These are phyloP conservation scores for Lyophyllum atratum DNA, from an alignment of 768 basidiomycete species.

Conservation along the genomic window DNA sequence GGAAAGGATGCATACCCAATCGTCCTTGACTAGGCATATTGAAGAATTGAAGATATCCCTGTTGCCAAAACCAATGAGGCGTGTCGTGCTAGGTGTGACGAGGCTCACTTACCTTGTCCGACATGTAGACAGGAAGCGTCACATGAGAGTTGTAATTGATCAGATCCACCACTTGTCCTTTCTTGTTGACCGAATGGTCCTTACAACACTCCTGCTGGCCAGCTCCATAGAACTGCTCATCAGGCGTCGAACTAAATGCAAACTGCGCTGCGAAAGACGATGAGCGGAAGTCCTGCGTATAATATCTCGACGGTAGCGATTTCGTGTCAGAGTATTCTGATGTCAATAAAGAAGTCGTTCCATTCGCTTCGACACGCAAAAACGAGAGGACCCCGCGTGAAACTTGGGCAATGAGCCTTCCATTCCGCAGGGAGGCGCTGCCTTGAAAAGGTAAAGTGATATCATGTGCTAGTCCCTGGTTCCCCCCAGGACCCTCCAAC, in stretches of 20 bases:
- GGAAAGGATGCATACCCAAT: slow-evolving; percentile 22
- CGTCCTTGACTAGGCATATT: slow-evolving; percentile 38
- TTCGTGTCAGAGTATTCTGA: slow-evolving; percentile 34
- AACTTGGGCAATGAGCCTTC: slow-evolving; percentile 29
- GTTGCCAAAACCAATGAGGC: neutral
- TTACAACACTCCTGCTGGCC: slow-evolving; percentile 40
- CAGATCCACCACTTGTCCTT: slow-evolving; percentile 38
- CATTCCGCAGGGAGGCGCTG: slow-evolving; percentile 32
- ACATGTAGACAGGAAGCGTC: slow-evolving; percentile 37
- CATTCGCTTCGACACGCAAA: slow-evolving; percentile 30
- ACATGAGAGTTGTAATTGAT: slow-evolving; percentile 39
- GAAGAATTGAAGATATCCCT: slow-evolving; percentile 39
- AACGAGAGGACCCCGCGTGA: slow-evolving; percentile 28
- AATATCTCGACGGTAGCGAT: slow-evolving; percentile 28
- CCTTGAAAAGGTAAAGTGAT: slow-evolving; percentile 29
- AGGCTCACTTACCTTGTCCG: slow-evolving; percentile 29
- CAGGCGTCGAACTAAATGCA: slow-evolving; percentile 30
- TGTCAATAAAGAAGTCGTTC: slow-evolving; percentile 26
- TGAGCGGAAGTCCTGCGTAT: slow-evolving; percentile 32
- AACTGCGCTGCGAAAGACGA: slow-evolving; percentile 33
- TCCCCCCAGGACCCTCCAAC: slow-evolving; percentile 33
- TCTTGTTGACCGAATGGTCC: slow-evolving; percentile 38
- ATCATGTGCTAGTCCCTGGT: slow-evolving; percentile 29
- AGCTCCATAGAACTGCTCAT: slow-evolving; percentile 36
- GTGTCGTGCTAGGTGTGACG: neutral